Conservation (phyloP, 1,139 yeast species). For the Chernovozyma aurita region DNA sequence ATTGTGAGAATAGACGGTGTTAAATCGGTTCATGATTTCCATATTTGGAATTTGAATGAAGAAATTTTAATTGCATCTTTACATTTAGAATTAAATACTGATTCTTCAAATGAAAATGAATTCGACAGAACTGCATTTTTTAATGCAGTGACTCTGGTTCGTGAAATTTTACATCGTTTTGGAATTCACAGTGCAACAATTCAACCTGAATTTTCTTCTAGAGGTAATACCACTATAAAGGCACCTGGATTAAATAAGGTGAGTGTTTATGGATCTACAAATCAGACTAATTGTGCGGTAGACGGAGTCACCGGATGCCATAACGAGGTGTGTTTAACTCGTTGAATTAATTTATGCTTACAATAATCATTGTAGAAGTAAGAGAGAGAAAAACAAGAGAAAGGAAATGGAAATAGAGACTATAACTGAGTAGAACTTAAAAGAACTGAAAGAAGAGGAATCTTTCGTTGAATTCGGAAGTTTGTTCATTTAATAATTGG, state of each 20-base stretch:
- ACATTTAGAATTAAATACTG: constrained; percentile 66
- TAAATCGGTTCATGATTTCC: constrained; percentile 87
- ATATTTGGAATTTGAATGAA: constrained; percentile 94
- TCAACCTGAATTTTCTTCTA: constrained; percentile 69
- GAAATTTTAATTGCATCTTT: constrained; percentile 82
- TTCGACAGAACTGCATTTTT: constrained; percentile 48
- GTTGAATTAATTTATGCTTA: background rate
- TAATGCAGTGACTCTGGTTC: constrained; percentile 68
- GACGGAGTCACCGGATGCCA: constrained; percentile 37
- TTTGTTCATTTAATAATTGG: background rate
- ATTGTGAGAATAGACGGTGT: constrained; percentile 68
- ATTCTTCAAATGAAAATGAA: constrained; percentile 17
- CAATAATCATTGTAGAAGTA: too few species aligned
- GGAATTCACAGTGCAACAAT: constrained; percentile 94
- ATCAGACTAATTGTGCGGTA: constrained; percentile 26
- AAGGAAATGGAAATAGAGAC: too few species aligned
- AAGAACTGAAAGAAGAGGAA: too few species aligned
- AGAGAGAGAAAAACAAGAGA: too few species aligned
- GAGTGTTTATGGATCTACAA: constrained; percentile 32
- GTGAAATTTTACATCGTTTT: constrained; percentile 73
- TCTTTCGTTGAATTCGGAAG: too few species aligned
- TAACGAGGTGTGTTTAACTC: constrained; percentile 22
- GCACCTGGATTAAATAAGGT: constrained; percentile 9
- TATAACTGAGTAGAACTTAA: too few species aligned
- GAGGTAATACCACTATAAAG: constrained; percentile 1